These are phyloP conservation scores for Vishniacozyma victoriae DNA, from an alignment of 768 basidiomycete species.

Conservation along the genomic window DNA sequence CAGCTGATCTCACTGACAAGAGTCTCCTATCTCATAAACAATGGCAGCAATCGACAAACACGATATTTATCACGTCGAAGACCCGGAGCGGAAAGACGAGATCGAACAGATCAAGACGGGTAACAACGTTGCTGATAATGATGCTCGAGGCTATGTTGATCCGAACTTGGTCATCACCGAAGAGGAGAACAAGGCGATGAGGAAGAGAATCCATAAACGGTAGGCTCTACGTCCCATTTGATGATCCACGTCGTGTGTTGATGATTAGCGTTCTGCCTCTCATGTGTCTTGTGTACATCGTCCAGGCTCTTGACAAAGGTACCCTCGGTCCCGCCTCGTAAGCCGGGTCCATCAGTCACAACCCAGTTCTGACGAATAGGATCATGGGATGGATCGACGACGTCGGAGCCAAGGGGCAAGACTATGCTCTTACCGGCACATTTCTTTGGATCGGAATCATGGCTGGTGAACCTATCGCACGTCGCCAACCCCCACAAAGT, in stretches of 20 bases:
- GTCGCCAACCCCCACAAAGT: not conserved
- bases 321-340: constrained; percentile 20
- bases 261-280: constrained; percentile 11
- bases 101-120: constrained; percentile 1
- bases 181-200: constrained; percentile 40
- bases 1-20: no score
- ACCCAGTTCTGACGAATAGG: no score
- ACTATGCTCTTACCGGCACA: constrained; percentile 30
- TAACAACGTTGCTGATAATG: constrained; percentile 11
- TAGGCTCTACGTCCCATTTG: no score
- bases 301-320: constrained; percentile 31
- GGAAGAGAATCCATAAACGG: constrained; percentile 16
- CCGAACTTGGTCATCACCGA: constrained; percentile 19
- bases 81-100: no score
- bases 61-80: no score
- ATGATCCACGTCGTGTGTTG: constrained; percentile 11
- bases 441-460: constrained; percentile 31
- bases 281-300: constrained; percentile 19
- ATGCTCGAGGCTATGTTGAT: constrained; percentile 20
- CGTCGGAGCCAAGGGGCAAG: constrained; percentile 17
- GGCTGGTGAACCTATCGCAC: constrained; percentile 27
- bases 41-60: no score
- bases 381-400: constrained; percentile 27
- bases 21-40: no score
- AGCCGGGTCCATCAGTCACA: no score